Conservation (phyloP, 495 filamentous ascomycete species). For the Penicillium daleae region DNA sequence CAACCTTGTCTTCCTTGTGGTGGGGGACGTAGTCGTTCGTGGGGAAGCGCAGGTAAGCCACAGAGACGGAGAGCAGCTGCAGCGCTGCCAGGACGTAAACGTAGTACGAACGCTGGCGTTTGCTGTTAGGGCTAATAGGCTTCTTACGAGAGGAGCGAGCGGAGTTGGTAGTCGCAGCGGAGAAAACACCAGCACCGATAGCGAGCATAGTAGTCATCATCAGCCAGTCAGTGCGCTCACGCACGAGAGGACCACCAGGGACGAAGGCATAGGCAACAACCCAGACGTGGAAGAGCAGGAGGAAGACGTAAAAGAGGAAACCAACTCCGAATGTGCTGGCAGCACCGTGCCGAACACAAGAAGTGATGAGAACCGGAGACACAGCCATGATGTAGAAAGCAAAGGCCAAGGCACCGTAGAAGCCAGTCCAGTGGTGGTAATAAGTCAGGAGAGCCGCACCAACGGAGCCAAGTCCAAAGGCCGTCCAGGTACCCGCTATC, state of each 20-base stretch:
- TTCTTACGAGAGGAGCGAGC: conserved; percentile 48
- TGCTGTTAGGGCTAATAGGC: conserved; percentile 55
- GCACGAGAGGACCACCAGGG: conserved; percentile 90
- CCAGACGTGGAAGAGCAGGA: conserved; percentile 96
- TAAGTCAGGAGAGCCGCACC: conserved; percentile 81
- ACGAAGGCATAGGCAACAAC: conserved; percentile 99
- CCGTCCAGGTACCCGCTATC: conserved; percentile 77
- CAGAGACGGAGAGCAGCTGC: conserved; percentile 76
- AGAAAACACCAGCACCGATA: conserved; percentile 86
- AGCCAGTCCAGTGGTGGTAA: conserved; percentile 85
- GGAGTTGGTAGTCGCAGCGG: conserved; percentile 60
- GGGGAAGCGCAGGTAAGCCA: conserved; percentile 93
- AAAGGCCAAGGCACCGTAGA: conserved; percentile 77
- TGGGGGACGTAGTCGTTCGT: conserved; percentile 89
- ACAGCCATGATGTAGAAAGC: conserved; percentile 84
- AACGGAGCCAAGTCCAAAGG: conserved; percentile 74
- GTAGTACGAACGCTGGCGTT: conserved; percentile 67
- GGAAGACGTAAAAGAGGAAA: conserved; percentile 86
- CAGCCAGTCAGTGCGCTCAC: conserved; percentile 95
- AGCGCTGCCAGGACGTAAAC: conserved; percentile 72
- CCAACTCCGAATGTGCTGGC: conserved; percentile 81
- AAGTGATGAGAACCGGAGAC: conserved; percentile 72
- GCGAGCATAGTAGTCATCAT: conserved; percentile 83
- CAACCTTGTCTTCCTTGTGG: conserved; percentile 80
- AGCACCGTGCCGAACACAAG: conserved; percentile 74